Percentiles rank a stretch among this genome's conserved stretches.
These are phyloP conservation scores for Plasmopara muralis DNA, from an alignment of 352 stramenopile genomes.

Conservation along the genomic window DNA sequence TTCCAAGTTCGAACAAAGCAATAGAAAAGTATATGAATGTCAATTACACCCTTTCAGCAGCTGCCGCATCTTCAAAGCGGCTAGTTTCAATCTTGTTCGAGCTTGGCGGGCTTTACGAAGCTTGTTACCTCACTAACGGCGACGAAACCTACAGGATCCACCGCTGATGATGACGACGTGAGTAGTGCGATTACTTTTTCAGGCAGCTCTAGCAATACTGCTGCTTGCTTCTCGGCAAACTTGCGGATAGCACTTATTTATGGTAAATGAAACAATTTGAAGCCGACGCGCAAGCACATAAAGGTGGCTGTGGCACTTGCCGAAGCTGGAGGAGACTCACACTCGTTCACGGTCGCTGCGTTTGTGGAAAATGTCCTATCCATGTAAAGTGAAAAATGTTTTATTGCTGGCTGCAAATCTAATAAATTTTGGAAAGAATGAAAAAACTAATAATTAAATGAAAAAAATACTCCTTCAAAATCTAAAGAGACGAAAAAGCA, in stretches of 20 bases:
- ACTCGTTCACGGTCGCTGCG: no score
- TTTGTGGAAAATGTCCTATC: conserved; percentile 48
- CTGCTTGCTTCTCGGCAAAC: conserved; percentile 44
- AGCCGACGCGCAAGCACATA: conserved; percentile 59
- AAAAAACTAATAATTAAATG: no score
- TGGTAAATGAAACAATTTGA: conserved; percentile 52
- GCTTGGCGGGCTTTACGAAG: conserved; percentile 55
- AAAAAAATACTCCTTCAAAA: no score
- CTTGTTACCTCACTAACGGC: conserved; percentile 30
- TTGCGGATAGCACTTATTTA: conserved; percentile 58
- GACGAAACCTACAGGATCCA: conserved; percentile 13
- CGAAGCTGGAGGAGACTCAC: conserved; percentile 19
- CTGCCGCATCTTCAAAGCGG: conserved; percentile 7
- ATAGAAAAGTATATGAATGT: conserved; percentile 33
- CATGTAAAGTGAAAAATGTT: conserved; percentile 24
- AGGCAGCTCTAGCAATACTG: conserved; percentile 21
- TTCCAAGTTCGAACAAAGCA: conserved; percentile 17
- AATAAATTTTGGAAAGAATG: no score
- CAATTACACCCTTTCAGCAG: conserved; percentile 11
- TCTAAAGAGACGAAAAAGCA: no score
- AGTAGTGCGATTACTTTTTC: conserved; percentile 22
- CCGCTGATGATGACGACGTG: conserved; percentile 16
- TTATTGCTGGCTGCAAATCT: no score
- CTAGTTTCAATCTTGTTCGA: conserved; percentile 49
- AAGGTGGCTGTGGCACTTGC: conserved; percentile 35